phyloP scores from a whole-genome alignment of 148 eudicot species.

The Bassia scoparia region DNA sequence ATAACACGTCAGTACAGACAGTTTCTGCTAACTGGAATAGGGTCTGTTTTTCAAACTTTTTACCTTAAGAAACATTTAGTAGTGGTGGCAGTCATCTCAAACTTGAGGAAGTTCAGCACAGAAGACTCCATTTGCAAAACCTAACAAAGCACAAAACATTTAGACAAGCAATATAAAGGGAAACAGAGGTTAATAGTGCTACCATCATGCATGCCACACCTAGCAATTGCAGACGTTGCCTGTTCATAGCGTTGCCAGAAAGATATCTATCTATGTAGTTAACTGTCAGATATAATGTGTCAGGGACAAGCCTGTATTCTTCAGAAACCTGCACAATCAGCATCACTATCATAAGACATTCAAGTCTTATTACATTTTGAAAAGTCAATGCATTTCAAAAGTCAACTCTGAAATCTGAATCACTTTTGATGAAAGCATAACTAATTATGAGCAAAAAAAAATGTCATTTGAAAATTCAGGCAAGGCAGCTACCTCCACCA shows the following conservation, averaged over 20 bases:
- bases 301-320: constrained; percentile 95
- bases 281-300: constrained; percentile 79
- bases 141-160: constrained; percentile 28
- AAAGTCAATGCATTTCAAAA: too few species aligned
- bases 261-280: constrained; percentile 95
- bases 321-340: constrained; percentile 69
- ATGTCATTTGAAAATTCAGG: neutral
- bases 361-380: too few species aligned
- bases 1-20: constrained; percentile 2
- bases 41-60: neutral
- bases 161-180: neutral
- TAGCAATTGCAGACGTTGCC: constrained; percentile 79
- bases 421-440: too few species aligned
- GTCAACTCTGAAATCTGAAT: too few species aligned
- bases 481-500: constrained; percentile 70
- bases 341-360: neutral
- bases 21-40: neutral
- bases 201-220: constrained; percentile 98
- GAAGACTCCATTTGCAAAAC: constrained; percentile 85
- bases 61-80: constrained; percentile 75
- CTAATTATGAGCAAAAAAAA: neutral
- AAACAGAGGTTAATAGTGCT: constrained; percentile 26
- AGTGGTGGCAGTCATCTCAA: constrained; percentile 92
- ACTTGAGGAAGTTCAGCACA: constrained; percentile 78
- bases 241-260: constrained; percentile 73